A percentile compares a stretch with the other conserved stretches of the same genome.
phyloP scores from a whole-genome alignment of 2,329 filamentous ascomycete species.

The Colletotrichum cereale region DNA sequence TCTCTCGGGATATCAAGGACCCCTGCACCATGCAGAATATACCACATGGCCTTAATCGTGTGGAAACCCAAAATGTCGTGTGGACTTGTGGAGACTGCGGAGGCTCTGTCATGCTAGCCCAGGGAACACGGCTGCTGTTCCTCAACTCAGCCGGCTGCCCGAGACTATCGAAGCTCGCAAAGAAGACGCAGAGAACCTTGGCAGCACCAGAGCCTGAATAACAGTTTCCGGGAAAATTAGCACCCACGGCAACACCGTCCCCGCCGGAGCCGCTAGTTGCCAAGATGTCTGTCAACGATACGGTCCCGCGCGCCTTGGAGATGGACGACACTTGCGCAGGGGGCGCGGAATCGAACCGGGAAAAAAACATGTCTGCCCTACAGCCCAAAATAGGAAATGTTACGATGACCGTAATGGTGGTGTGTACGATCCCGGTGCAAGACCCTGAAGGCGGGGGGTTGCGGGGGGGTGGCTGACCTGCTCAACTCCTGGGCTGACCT shows the following conservation, averaged over 20 bases:
- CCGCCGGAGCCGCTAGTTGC: conserved; percentile 78
- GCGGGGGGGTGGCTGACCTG: conserved; percentile 24
- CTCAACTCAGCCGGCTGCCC: conserved; percentile 79
- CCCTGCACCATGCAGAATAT: not conserved
- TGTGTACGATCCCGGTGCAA: conserved; percentile 55
- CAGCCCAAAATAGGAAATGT: conserved; percentile 83
- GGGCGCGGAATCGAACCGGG: conserved; percentile 88
- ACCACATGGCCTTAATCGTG: conserved; percentile 19
- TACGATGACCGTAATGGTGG: conserved; percentile 86
- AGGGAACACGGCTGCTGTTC: conserved; percentile 86
- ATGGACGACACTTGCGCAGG: conserved; percentile 96
- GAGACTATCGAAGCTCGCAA: conserved; percentile 87
- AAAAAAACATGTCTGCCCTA: conserved; percentile 71
- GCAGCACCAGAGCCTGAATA: conserved; percentile 86
- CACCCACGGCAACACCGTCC: conserved; percentile 80
- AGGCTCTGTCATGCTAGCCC: conserved; percentile 23
- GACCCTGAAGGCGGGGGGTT: conserved; percentile 34
- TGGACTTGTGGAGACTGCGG: not conserved
- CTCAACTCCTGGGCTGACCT: conserved; percentile 17
- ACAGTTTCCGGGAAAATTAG: conserved; percentile 96
- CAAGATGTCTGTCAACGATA: conserved; percentile 85
- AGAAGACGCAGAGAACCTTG: conserved; percentile 86
- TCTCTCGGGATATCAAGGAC: conserved; percentile 8
- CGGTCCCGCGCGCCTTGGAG: conserved; percentile 89
- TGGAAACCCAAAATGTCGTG: conserved; percentile 26